These are phyloP conservation scores for Fragaria nilgerrensis DNA, from an alignment of 306 rosid species.

Conservation along the genomic window DNA sequence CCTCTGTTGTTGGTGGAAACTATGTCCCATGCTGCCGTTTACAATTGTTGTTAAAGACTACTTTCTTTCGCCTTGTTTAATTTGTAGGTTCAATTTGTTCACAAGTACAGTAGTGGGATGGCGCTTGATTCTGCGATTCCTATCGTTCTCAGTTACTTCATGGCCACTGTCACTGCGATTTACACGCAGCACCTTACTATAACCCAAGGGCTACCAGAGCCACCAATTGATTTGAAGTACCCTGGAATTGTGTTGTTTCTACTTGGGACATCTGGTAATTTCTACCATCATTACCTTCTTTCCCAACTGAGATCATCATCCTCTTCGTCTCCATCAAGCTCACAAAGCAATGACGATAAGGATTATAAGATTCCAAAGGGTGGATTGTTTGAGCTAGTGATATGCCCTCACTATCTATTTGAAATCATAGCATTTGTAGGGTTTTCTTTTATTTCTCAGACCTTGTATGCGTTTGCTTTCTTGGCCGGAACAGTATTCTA, in stretches of 20 bases:
- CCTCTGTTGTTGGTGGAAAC: neutral
- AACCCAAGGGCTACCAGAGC: constrained; percentile 43
- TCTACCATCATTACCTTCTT: constrained; percentile 72
- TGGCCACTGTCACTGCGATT: constrained; percentile 31
- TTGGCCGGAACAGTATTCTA: constrained; percentile 45
- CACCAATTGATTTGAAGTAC: constrained; percentile 40
- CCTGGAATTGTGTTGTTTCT: constrained; percentile 44
- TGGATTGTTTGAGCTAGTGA: constrained; percentile 52
- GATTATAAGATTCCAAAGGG: constrained; percentile 74
- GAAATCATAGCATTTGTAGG: constrained; percentile 58
- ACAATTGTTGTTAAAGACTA: neutral
- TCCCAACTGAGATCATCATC: constrained; percentile 40
- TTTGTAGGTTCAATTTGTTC: constrained; percentile 62
- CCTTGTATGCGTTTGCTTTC: constrained; percentile 33
- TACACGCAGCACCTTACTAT: constrained; percentile 48
- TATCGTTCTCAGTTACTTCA: constrained; percentile 41
- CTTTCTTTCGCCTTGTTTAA: neutral
- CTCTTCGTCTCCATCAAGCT: neutral
- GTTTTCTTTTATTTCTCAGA: constrained; percentile 63
- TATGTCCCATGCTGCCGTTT: neutral
- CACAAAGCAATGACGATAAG: constrained; percentile 36
- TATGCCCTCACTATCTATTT: constrained; percentile 79
- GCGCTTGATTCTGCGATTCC: constrained; percentile 36
- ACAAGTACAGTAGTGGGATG: constrained; percentile 61
- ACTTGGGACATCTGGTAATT: constrained; percentile 61